A percentile compares a stretch with the other conserved stretches of the same genome.
These are phyloP conservation scores for Cryptococcus hybrid DNA, from an alignment of 1,284 basidiomycete species.

Conservation along the genomic window DNA sequence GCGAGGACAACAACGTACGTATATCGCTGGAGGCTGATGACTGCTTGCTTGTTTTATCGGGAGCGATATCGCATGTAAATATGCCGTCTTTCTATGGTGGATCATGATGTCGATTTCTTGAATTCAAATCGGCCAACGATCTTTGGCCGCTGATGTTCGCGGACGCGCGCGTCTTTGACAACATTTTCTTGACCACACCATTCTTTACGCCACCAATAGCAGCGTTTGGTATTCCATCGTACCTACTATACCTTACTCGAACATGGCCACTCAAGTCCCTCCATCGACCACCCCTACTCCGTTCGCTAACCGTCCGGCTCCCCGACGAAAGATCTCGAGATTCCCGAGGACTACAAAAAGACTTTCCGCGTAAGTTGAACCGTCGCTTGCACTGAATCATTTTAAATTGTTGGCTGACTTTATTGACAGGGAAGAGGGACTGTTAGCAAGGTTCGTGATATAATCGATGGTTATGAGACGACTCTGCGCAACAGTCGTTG, in stretches of 20 bases:
- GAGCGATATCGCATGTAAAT: no score
- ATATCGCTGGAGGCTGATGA: no score
- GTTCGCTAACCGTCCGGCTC: conserved; percentile 27
- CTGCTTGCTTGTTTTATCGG: no score
- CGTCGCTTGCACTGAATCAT: neutral
- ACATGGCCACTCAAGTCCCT: conserved; percentile 46
- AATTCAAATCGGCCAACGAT: neutral
- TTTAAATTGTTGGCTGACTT: neutral
- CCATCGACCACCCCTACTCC: conserved; percentile 40
- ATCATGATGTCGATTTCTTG: no score
- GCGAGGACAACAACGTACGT: no score
- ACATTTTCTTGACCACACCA: neutral
- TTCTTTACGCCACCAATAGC: neutral
- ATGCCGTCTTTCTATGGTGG: no score
- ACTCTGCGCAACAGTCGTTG: neutral
- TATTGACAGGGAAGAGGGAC: conserved; percentile 21
- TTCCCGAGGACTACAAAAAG: conserved; percentile 46
- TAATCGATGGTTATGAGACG: neutral
- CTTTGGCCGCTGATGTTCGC: neutral
- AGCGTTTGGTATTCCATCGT: neutral
- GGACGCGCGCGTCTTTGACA: neutral
- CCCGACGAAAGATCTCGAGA: conserved; percentile 35
- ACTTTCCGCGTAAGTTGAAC: conserved; percentile 33
- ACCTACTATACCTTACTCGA: neutral
- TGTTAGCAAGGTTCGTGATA: conserved; percentile 33